A percentile compares a stretch with the other conserved stretches of the same genome.
phyloP scores from a whole-genome alignment of 1,139 yeast species.

The Sugiyamaella castrensis region DNA sequence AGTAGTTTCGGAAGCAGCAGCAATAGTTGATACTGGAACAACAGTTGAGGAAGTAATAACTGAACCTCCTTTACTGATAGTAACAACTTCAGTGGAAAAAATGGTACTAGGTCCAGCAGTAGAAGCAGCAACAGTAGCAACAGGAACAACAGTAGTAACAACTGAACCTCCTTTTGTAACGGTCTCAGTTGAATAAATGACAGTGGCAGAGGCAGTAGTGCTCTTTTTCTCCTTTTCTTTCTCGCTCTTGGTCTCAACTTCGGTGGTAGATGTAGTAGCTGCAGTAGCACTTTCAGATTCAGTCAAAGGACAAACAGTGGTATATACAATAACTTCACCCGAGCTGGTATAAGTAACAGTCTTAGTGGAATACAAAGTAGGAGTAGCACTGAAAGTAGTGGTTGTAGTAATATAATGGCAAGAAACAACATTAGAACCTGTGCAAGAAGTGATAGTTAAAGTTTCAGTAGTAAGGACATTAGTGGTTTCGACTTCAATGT shows the following conservation, averaged over 20 bases:
- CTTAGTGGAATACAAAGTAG: constrained; percentile 9
- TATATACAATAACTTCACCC: constrained; percentile 13
- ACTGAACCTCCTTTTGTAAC: neutral
- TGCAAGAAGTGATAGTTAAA: constrained; percentile 21
- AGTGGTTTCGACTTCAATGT: too few relatives aligned
- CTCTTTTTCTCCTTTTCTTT: too few relatives aligned
- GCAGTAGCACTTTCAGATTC: constrained; percentile 11
- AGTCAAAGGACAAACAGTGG: constrained; percentile 19
- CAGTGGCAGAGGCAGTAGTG: neutral
- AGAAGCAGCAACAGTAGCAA: constrained; percentile 3
- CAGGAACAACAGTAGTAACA: neutral
- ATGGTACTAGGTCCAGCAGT: constrained; percentile 6
- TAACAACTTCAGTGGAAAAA: constrained; percentile 3
- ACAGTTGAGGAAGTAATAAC: neutral
- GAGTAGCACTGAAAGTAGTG: constrained; percentile 10
- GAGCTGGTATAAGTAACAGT: constrained; percentile 13
- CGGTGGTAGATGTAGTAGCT: neutral
- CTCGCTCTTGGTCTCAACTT: too few relatives aligned
- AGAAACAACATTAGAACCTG: constrained; percentile 27
- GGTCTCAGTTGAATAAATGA: constrained; percentile 4
- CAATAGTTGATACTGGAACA: constrained; percentile 1
- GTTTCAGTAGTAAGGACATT: too few relatives aligned
- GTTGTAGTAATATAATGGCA: constrained; percentile 28
- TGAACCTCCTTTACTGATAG: constrained; percentile 3
- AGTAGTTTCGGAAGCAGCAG: constrained; percentile 1